Percentiles rank a stretch among this genome's conserved stretches.
These are phyloP conservation scores for Entonaema liquescens DNA, from an alignment of 495 filamentous ascomycete species.

Conservation along the genomic window DNA sequence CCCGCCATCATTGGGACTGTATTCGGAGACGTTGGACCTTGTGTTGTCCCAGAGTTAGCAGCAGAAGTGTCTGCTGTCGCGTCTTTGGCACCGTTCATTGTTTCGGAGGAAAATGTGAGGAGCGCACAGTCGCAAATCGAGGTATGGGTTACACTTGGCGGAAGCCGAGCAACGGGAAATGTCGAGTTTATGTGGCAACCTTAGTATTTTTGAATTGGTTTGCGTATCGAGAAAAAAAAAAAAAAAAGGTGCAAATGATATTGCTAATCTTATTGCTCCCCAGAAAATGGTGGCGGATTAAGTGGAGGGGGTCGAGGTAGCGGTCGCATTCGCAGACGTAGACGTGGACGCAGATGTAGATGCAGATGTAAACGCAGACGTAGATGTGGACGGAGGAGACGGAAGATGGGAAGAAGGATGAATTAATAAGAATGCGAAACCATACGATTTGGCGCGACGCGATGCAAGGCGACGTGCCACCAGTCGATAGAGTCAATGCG, in stretches of 20 bases:
- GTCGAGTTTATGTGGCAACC: conserved; percentile 9
- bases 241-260: conserved; percentile 4
- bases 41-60: neutral
- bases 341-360: neutral
- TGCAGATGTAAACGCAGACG: neutral
- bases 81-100: conserved; percentile 39
- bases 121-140: conserved; percentile 29
- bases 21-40: conserved; percentile 20
- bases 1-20: conserved; percentile 44
- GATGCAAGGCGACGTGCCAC: conserved; percentile 18
- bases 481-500: neutral
- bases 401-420: neutral
- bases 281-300: neutral
- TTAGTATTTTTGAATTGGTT: conserved; percentile 16
- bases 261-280: conserved; percentile 19
- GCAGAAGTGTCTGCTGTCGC: conserved; percentile 23
- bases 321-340: conserved; percentile 14
- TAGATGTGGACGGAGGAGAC: neutral
- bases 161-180: conserved; percentile 11
- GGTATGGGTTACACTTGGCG: conserved; percentile 14
- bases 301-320: conserved; percentile 2
- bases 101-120: conserved; percentile 13
- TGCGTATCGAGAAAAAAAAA: neutral
- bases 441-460: conserved; percentile 16
- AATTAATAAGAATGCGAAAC: conserved; percentile 25